phyloP scores from a whole-genome alignment of 2,329 filamentous ascomycete species.

The Beauveria sp. region DNA sequence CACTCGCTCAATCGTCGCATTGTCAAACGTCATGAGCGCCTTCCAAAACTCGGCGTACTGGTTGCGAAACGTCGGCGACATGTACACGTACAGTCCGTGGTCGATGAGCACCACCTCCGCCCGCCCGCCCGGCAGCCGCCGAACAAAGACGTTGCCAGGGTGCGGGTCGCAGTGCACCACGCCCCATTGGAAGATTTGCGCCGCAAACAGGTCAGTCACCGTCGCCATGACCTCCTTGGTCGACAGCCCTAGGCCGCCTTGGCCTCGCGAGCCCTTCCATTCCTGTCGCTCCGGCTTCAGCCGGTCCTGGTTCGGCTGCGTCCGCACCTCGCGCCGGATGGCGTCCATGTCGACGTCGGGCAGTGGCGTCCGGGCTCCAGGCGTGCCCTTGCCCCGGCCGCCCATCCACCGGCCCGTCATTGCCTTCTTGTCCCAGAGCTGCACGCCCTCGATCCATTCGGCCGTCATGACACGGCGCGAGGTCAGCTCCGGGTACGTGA shows the following conservation, averaged over 20 bases:
- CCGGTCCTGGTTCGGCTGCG: conserved; percentile 46
- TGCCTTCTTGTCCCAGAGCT: conserved; percentile 84
- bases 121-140: conserved; percentile 71
- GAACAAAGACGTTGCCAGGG: conserved; percentile 94
- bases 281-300: conserved; percentile 74
- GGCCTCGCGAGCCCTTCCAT: conserved; percentile 66
- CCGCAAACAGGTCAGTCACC: conserved; percentile 94
- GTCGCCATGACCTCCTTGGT: conserved; percentile 89
- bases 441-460: conserved; percentile 94
- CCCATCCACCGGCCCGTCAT: conserved; percentile 74
- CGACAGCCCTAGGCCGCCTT: conserved; percentile 76
- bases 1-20: conserved; percentile 64
- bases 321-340: conserved; percentile 38
- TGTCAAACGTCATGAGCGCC: conserved; percentile 87
- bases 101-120: conserved; percentile 93
- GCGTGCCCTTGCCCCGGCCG: conserved; percentile 66
- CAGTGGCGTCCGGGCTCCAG: conserved; percentile 64
- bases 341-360: conserved; percentile 39
- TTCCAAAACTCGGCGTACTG: conserved; percentile 93
- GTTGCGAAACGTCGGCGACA: conserved; percentile 73
- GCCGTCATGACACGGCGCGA: conserved; percentile 83
- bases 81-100: conserved; percentile 91
- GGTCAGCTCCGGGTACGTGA: conserved; percentile 74
- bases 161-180: conserved; percentile 95
- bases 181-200: conserved; percentile 97